Base-by-base conservation (phyloP, 2,329 filamentous ascomycete genomes). In the Claviceps arundinis region DNA sequence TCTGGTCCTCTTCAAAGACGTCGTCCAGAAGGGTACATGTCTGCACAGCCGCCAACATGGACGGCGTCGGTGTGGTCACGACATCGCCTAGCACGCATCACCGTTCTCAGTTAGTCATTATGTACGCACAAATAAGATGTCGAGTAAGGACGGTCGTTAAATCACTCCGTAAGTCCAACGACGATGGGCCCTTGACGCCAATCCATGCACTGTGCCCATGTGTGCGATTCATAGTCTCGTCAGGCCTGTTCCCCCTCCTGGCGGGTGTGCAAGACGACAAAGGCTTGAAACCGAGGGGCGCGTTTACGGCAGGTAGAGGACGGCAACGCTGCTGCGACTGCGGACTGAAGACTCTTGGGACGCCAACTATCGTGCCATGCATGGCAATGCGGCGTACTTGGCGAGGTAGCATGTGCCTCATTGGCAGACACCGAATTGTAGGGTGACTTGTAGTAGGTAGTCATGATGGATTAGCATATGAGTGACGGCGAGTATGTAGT, bases 21-120 rank as follows among this genome's bases (percentile, higher is more conserved):
- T 95, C 90, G 67, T 96, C 90, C 17, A 85, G 73, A 37, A 95
- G 78, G 0, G 85, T 84, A 56, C 83, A 85, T 49, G 80, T 74
- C 58, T 81, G 74, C 57, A 96, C 85, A 16, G 90, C 87, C 45
- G 78, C 72, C 40, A 96, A 81, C 90, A 95, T 96, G 4, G 84
- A 80, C 1, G 79, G 66, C 0, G 86, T 93, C 0, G 88, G 88
- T 1, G 83, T 86, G 3, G 89, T 94, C 67, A 76, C 71, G 24
- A 70, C 71, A 60, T 78, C 75, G 56, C 75, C 75, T 76, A 47
- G 14, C 22, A 47, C 11, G 19, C 5, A 19, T 14, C 19, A 34
- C 37, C n/a, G 37, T 6, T 41, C 47, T 37, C 47, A 48, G 45
- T 50, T 13, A 11, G 42, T 24, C 34, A 34, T 5, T 40, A 11